Base-by-base conservation (phyloP, 2,329 filamentous ascomycete genomes). In the Neophaeococcomyces mojaviensis region DNA sequence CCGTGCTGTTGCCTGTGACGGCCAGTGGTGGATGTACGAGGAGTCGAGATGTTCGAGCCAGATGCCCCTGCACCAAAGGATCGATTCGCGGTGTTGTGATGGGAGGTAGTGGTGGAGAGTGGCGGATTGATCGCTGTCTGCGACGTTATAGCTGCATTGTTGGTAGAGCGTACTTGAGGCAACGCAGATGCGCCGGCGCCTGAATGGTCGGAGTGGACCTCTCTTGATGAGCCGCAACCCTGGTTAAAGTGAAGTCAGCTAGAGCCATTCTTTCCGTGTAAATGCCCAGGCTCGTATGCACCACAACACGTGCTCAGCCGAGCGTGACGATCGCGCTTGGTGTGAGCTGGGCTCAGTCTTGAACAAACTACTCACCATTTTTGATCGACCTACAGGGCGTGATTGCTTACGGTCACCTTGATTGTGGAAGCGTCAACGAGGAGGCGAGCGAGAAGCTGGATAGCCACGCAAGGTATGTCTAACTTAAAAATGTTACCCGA, bases 221-320 rank as follows among this genome's bases (percentile, higher is more conserved):
- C 43, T 46, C 53, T 48, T n/a, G 55, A 57, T 24, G 49, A 46
- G 47, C 51, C 54, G 52, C 55, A 57, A 47, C 55, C 55, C 55
- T 56, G 34, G 9, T 24, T 19, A 44, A 37, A 4, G 19, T 7
- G 46, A 28, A 38, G 12, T 49, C 43, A 49, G 32, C 39, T 20
- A 24, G 43, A 35, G n/a, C n/a, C n/a, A 44, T 28, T 19, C 26
- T 19, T 39, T 26, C 15, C 19, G n/a, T 7, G 32, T 7, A 15
- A 19, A 19, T 5, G 7, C 13, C 32, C 13, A 7, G 13, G 5
- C 32, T 35, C 32, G 13, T n/a, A 13, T 35, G 32, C 7, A 16
- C 16, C 16, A 16, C 15, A 20, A 16, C n/a, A 20, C 5, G 24
- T 28, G 24, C 10, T 28, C 24, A 10, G 24, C 24, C 10, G 24